A percentile compares a stretch with the other conserved stretches of the same genome.
phyloP scores from a whole-genome alignment of 306 rosid genomes.

The Trifolium subterraneum region DNA sequence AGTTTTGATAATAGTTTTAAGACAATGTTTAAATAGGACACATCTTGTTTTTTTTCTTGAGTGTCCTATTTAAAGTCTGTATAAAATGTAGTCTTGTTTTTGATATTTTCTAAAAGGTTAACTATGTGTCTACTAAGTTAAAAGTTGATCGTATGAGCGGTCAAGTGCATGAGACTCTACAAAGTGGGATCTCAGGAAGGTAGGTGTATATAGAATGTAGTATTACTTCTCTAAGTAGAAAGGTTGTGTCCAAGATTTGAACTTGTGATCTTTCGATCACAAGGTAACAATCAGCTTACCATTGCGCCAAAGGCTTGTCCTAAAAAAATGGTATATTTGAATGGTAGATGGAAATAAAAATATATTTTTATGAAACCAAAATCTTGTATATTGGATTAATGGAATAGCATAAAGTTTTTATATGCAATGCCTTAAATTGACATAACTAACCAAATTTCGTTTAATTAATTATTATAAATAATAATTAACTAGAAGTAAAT shows the following conservation, averaged over 20 bases:
- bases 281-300: background rate
- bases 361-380: background rate
- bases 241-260: background rate
- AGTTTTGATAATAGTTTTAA: conserved; percentile 9
- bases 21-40: conserved; percentile 19
- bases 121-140: background rate
- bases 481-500: background rate
- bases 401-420: background rate
- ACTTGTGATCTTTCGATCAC: background rate
- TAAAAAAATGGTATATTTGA: background rate
- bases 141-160: conserved; percentile 10
- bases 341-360: background rate
- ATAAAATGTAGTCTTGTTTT: background rate
- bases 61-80: conserved; percentile 43
- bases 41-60: conserved; percentile 48
- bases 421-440: background rate
- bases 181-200: background rate
- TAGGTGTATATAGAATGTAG: background rate
- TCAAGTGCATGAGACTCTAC: background rate
- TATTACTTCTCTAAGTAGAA: background rate
- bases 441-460: conserved; percentile 1
- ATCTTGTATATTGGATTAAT: background rate
- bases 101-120: conserved; percentile 30
- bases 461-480: conserved; percentile 1
- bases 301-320: background rate